A percentile compares a stretch with the other conserved stretches of the same genome.
Evolutionary conservation across 495 filamentous ascomycete species (phyloP).

Genomic region (Tuber brumale): DNA sequence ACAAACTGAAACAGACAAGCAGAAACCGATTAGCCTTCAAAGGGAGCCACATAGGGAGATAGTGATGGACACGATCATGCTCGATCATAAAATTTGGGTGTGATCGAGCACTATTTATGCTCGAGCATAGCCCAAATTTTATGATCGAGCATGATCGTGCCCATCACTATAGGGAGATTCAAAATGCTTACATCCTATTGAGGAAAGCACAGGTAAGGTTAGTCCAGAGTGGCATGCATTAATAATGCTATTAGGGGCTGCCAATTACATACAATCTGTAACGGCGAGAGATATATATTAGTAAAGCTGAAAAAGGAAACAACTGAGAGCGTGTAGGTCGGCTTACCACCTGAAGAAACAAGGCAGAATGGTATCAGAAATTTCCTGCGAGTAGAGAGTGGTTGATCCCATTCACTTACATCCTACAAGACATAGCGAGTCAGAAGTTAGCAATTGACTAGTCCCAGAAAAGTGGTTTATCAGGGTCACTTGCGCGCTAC

Average conservation of each 20-base stretch:
- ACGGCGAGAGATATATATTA: background rate
- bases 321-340: background rate
- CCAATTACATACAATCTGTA: background rate
- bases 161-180: background rate
- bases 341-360: background rate
- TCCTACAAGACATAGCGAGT: too few relatives aligned
- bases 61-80: too few relatives aligned
- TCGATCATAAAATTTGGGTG: too few relatives aligned
- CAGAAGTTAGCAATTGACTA: too few relatives aligned
- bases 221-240: background rate
- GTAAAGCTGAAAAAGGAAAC: background rate
- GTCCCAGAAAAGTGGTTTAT: too few relatives aligned
- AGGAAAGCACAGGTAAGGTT: background rate
- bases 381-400: too few relatives aligned
- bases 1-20: background rate
- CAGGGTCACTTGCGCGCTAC: too few relatives aligned
- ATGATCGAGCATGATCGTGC: too few relatives aligned
- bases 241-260: background rate
- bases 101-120: too few relatives aligned
- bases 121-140: too few relatives aligned
- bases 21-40: background rate
- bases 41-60: too few relatives aligned
- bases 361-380: background rate
- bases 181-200: background rate
- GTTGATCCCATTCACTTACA: too few relatives aligned